Base-by-base conservation (phyloP, 768 basidiomycete genomes). In the Suillus placidus region DNA sequence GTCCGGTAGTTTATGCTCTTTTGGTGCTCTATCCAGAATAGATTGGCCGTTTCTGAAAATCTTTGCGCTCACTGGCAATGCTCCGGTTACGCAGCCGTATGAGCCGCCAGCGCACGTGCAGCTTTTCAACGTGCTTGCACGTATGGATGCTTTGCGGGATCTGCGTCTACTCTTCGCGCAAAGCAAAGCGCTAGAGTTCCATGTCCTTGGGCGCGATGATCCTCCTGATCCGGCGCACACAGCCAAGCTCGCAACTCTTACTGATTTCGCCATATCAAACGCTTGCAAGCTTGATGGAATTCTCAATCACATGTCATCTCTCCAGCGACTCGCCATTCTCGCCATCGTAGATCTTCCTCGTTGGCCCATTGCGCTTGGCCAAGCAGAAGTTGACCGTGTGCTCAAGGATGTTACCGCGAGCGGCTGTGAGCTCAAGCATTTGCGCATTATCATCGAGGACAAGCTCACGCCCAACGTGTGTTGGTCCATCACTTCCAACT, bases 361-460 rank as follows among this genome's bases (percentile, higher is more conserved):
- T 1, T 76, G 78, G 77, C 77, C 77, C 16, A 77, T 78, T 13
- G 77, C 77, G 0, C 77, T 79, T 55, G 71, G 71, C 2, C 75
- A 78, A n/a, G 70, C 70, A 9, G 78, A 79, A 35, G 65, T 78
- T 38, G 75, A 75, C 62, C 61, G 54, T 6, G 73, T 78, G 32
- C 64, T 79, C n/a, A 52, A 60, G 0, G 78, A 78, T 9, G 51
- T 78, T 1, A 71, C 74, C 18, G 71, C 72, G 63, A 75, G 75
- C 55, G 72, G 76, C n/a, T 78, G 76, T 57, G 68, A 71, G 18
- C 71, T 78, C 13, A 75, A 67, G 32, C 78, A 77, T 37, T 67
- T 78, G n/a, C 78, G 77, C 16, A 71, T 78, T 57, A 76, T 78
- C 6, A 70, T 78, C 65, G 77, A 78, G 66, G 77, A 78, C 71